Evolutionary conservation across 371 early-diverging fungal species (phyloP), one percentile per base, ranked within the genome.

Genomic region (Sporodiniella umbellata): DNA sequence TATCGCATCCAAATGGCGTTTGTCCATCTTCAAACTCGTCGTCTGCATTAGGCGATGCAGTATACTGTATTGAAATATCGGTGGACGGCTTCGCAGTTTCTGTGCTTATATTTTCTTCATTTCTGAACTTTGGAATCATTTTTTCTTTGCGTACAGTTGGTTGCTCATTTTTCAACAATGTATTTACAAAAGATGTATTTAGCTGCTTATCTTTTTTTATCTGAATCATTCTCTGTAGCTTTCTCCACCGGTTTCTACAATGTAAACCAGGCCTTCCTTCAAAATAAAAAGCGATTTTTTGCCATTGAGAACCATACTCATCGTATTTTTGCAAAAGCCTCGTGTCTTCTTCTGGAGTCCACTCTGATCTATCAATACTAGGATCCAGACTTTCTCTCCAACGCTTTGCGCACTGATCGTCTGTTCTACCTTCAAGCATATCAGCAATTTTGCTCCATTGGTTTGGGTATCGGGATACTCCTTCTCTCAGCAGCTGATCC

Each of bases 371-470:
- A 48, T 87, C 84, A 31, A 91, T 90, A 23, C 72, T 70, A 4
- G 90, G 89, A 68, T 91, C 90, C 33, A 91, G 63, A 39, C 81
- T 80, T 65, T 91, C 88, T 12, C 89, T 69, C 90, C 90, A 91
- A 17, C 92, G 77, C 66, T 89, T 88, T 14, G 88, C 86, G 45
- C 89, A 88, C 50, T 89, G 90, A 60, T 89, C 88, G 56, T 89
- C 89, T 4, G 88, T 91, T n/a, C 91, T 71, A 7, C 91, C 91
- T 10, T 75, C 78, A 19, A 91, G 75, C 55, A 81, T 76, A 53
- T 88, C 86, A 3, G 91, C 90, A 45, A 91, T 85, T 46, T 83
- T 82, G 51, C 88, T 84, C 91, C 91, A 91, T 68, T 87, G 87
- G 22, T 81, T 75, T 18, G 82, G 83, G 54, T 74, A 81, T 42